These are phyloP conservation scores for Speleostelium caveatum DNA, from an alignment of 78 protist species.

Conservation along the genomic window DNA sequence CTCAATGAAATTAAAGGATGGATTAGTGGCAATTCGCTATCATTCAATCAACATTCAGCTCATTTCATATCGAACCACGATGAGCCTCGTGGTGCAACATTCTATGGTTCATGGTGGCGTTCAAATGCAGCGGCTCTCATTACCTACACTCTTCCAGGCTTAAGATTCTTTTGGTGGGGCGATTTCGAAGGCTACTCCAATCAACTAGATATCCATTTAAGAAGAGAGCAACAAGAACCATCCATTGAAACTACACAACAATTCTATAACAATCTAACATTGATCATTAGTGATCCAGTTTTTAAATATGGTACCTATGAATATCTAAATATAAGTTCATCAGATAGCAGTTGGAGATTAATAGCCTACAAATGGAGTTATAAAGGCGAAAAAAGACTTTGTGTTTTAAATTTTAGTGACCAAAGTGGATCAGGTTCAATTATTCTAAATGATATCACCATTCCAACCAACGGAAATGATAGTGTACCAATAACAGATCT, in stretches of 20 bases:
- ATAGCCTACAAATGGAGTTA: slow-evolving; percentile 85
- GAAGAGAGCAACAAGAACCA: slow-evolving; percentile 80
- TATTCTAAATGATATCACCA: slow-evolving; percentile 54
- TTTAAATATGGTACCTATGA: slow-evolving; percentile 82
- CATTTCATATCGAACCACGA: slow-evolving; percentile 91
- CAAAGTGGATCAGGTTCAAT: slow-evolving; percentile 66
- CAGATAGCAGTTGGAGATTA: slow-evolving; percentile 30
- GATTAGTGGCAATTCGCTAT: slow-evolving; percentile 44
- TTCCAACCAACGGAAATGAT: slow-evolving; percentile 81
- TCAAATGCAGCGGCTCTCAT: slow-evolving; percentile 91
- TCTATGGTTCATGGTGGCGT: slow-evolving; percentile 82
- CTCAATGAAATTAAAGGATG: slow-evolving; percentile 58
- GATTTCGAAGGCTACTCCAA: slow-evolving; percentile 83
- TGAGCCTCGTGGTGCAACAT: slow-evolving; percentile 83
- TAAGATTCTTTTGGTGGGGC: slow-evolving; percentile 83
- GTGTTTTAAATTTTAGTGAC: slow-evolving; percentile 85
- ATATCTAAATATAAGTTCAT: slow-evolving; percentile 23
- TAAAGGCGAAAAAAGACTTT: slow-evolving; percentile 78
- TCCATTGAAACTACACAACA: slow-evolving; percentile 21
- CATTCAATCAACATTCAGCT: slow-evolving; percentile 49
- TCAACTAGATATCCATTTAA: slow-evolving; percentile 87
- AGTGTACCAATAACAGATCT: slow-evolving; percentile 82
- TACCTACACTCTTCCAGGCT: slow-evolving; percentile 89
- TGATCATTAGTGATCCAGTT: slow-evolving; percentile 77
- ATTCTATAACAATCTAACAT: slow-evolving; percentile 80